phyloP scores from a whole-genome alignment of 371 early-diverging fungal genomes.

The Rhizopus delemar region DNA sequence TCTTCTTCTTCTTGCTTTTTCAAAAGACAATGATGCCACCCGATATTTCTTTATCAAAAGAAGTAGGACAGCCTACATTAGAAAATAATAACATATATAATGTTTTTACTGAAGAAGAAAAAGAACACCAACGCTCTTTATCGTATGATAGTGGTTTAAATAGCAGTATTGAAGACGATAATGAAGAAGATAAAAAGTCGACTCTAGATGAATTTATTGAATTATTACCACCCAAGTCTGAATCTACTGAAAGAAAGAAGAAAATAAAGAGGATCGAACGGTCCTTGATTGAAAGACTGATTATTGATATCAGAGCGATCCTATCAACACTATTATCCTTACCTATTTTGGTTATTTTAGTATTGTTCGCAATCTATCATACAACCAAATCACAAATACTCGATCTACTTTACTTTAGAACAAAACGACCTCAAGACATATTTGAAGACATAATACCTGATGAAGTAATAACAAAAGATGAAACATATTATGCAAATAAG shows the following conservation, averaged over 20 bases:
- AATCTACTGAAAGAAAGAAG: background rate
- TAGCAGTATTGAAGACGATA: background rate
- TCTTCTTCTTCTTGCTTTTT: no score
- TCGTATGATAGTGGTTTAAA: background rate
- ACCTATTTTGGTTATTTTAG: slow-evolving; percentile 14
- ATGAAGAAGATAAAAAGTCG: background rate
- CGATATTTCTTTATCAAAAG: no score
- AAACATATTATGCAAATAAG: slow-evolving; percentile 33
- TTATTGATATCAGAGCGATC: background rate
- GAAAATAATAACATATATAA: no score
- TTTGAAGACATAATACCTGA: slow-evolving; percentile 9
- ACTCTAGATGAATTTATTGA: background rate
- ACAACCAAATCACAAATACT: slow-evolving; percentile 10
- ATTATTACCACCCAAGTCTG: background rate
- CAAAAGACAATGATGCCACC: no score
- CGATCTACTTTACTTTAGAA: slow-evolving; percentile 2
- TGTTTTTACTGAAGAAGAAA: background rate
- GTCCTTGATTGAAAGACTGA: background rate
- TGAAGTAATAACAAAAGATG: slow-evolving; percentile 35
- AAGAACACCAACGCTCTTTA: background rate
- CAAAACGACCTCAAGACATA: slow-evolving; percentile 11
- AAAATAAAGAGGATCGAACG: slow-evolving; percentile 10
- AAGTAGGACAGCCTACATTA: no score
- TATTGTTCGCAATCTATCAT: slow-evolving; percentile 11
- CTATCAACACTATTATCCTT: slow-evolving; percentile 14